phyloP scores from a whole-genome alignment of 1,284 basidiomycete species.

The Pisolithus thermaeus region DNA sequence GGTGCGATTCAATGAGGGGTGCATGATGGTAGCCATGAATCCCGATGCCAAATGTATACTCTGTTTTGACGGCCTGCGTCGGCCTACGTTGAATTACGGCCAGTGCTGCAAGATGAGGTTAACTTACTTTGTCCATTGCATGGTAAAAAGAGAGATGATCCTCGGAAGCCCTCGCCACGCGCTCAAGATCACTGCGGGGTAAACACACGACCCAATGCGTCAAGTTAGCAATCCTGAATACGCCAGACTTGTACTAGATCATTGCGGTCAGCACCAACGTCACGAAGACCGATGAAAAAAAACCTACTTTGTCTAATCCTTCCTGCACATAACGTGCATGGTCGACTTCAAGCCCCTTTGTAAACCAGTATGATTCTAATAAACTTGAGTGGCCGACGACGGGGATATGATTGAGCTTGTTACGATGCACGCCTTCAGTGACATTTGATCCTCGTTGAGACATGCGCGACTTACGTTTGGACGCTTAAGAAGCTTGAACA shows the following conservation, averaged over 20 bases:
- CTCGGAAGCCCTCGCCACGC: neutral
- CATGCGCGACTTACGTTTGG: too few species aligned
- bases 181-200: neutral
- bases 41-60: conserved; percentile 24
- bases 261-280: neutral
- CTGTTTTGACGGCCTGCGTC: neutral
- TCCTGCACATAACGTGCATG: neutral
- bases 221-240: neutral
- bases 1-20: conserved; percentile 19
- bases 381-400: neutral
- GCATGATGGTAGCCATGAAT: conserved; percentile 22
- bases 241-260: neutral
- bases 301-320: neutral
- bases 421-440: too few species aligned
- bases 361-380: neutral
- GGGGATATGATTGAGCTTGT: neutral
- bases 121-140: neutral
- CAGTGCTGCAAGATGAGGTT: too few species aligned
- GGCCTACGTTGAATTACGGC: neutral
- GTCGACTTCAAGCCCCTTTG: neutral
- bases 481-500: too few species aligned
- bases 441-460: too few species aligned
- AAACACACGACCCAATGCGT: neutral
- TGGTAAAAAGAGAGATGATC: neutral
- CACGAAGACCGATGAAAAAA: neutral